A percentile compares a stretch with the other conserved stretches of the same genome.
Conservation (phyloP, 164 flowering plant genomes). For the Berberis thunbergii region DNA sequence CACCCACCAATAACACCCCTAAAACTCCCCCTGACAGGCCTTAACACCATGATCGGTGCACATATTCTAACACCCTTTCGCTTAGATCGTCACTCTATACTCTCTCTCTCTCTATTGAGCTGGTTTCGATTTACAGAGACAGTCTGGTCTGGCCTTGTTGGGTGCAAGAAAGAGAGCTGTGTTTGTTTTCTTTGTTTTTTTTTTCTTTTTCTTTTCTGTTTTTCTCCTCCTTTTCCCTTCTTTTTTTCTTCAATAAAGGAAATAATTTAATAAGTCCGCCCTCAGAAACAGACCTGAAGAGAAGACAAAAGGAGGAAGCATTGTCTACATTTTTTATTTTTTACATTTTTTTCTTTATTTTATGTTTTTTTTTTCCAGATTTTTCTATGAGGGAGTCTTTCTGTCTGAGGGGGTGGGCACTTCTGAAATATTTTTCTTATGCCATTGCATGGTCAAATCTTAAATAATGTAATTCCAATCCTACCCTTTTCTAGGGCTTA, state of each 20-base stretch:
- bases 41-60: conserved; percentile 1
- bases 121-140: conserved; percentile 7
- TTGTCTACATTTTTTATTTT: too few species aligned
- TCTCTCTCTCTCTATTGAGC: conserved; percentile 6
- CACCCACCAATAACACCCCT: not conserved
- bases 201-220: not conserved
- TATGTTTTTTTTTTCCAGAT: too few species aligned
- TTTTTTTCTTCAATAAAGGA: not conserved
- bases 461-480: too few species aligned
- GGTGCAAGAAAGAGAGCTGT: not conserved
- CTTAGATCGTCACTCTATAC: not conserved
- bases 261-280: not conserved
- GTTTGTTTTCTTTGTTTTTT: not conserved
- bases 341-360: too few species aligned
- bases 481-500: too few species aligned
- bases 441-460: too few species aligned
- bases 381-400: too few species aligned
- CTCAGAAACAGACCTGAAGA: too few species aligned
- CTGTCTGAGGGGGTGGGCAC: too few species aligned
- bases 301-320: too few species aligned
- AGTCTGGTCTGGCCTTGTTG: conserved; percentile 3
- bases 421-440: too few species aligned
- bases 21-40: not conserved
- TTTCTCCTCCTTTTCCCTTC: too few species aligned
- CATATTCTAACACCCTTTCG: not conserved